Evolutionary conservation across 345 rosid genomes (phyloP).

Genomic region (Corchorus capsularis): DNA sequence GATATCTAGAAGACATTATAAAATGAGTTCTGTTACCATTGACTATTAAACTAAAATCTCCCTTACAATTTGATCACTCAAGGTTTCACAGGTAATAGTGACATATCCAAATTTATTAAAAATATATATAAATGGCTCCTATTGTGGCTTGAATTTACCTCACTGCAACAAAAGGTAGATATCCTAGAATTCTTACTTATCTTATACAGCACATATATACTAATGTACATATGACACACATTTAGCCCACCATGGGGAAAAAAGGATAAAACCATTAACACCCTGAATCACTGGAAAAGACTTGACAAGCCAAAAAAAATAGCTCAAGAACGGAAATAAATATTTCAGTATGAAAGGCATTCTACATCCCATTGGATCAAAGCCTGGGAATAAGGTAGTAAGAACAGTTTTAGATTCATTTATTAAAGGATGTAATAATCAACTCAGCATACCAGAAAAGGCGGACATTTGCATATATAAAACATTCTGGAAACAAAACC

Average conservation of each 20-base stretch:
- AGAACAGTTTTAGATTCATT: not conserved
- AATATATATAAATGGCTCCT: too few relatives aligned
- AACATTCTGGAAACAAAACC: not conserved
- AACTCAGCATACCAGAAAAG: not conserved
- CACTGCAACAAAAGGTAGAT: not conserved
- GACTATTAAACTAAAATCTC: conserved; percentile 3
- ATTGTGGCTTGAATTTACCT: not conserved
- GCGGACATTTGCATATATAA: not conserved
- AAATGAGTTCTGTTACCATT: not conserved
- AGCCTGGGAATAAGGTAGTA: conserved; percentile 4
- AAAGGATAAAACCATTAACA: not conserved
- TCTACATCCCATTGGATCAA: not conserved
- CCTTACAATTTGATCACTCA: not conserved
- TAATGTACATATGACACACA: not conserved
- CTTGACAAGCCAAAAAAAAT: not conserved
- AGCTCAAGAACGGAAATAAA: not conserved
- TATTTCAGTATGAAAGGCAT: not conserved
- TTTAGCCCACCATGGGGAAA: not conserved
- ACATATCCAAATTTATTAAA: not conserved
- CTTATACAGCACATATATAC: not conserved
- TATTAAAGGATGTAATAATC: not conserved
- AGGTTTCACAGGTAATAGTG: not conserved
- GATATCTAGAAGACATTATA: not conserved
- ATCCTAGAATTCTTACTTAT: not conserved
- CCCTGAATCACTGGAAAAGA: not conserved